Evolutionary conservation across 345 rosid genomes (phyloP), one percentile per base, ranked within the genome.

Genomic region (Ricinus communis): DNA sequence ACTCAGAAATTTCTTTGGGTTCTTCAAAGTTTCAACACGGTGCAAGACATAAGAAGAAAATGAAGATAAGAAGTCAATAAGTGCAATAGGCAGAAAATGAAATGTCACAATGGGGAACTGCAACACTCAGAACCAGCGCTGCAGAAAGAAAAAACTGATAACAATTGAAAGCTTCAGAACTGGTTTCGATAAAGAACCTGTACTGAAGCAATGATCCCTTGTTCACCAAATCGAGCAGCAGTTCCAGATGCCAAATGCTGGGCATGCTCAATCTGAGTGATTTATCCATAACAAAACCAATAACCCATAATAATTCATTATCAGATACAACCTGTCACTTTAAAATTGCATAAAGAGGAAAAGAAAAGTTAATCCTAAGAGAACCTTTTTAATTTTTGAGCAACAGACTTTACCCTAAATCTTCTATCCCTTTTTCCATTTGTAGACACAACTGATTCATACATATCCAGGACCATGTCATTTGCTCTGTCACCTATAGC

Each of bases 401-500:
- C 76, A 70, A 66, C 21, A 77, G 72, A 43, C 80, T 45, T 82
- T 78, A 93, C 98, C 95, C 95, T 81, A 70, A 90, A 85, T 83
- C 96, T 90, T 74, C 93, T 79, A 79, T 91, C 95, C 19, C 93
- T 79, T 74, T 71, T 80, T 81, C 97, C 98, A 76, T 84, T 88
- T 47, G 80, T 76, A 47, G 82, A 83, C 65, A 77, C 83, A 40
- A 86, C 86, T 0, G 87, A 82, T 71, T 87, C 78, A 45, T 88
- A 88, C 75, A 88, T 79, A 71, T 90, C 90, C 58, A 91, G 86
- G 60, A 90, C 68, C 81, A 87, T 65, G 81, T 90, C 93, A 76
- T 87, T 94, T 61, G 97, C 97, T 82, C 66, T 91, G 79, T 91
- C 97, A 41, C 98, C 98, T 69, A 90, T 90, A 70, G 98, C 96